phyloP scores from a whole-genome alignment of 2,329 filamentous ascomycete species.

The Talaromyces sp. region DNA sequence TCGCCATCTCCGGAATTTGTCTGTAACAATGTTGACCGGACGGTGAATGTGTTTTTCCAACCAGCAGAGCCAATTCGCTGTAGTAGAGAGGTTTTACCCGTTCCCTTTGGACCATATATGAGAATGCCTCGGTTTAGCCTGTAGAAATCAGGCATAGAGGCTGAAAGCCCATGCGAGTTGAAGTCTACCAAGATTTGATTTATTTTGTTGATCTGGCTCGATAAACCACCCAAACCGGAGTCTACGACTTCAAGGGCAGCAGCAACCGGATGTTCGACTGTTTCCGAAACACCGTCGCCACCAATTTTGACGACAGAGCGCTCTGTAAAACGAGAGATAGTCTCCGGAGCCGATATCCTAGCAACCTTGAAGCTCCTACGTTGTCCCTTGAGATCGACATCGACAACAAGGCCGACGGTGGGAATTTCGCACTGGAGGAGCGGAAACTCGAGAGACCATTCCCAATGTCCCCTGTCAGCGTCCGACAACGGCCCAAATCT shows the following conservation, averaged over 20 bases:
- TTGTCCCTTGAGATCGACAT: slow-evolving; percentile 52
- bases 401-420: slow-evolving; percentile 65
- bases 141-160: slow-evolving; percentile 38
- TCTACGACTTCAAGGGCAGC: slow-evolving; percentile 28
- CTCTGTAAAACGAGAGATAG: slow-evolving; percentile 32
- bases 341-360: slow-evolving; percentile 47
- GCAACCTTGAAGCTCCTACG: slow-evolving; percentile 59
- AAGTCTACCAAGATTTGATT: slow-evolving; percentile 62
- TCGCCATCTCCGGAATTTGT: slow-evolving; percentile 39
- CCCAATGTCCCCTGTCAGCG: slow-evolving; percentile 41
- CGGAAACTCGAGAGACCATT: slow-evolving; percentile 43
- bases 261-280: slow-evolving; percentile 12
- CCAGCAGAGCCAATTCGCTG: slow-evolving; percentile 59
- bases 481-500: slow-evolving; percentile 29
- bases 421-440: slow-evolving; percentile 59
- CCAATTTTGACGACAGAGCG: slow-evolving; percentile 29
- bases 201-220: slow-evolving; percentile 58
- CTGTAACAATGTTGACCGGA: slow-evolving; percentile 29
- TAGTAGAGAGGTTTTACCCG: slow-evolving; percentile 75
- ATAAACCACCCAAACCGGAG: slow-evolving; percentile 62
- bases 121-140: slow-evolving; percentile 56
- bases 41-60: slow-evolving; percentile 64
- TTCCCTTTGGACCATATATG: slow-evolving; percentile 76
- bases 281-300: slow-evolving; percentile 15
- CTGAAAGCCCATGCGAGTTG: slow-evolving; percentile 26